Percentiles rank a stretch among this genome's conserved stretches.
phyloP scores from a whole-genome alignment of 2,329 filamentous ascomycete genomes.

The Sclerotinia subarctica region DNA sequence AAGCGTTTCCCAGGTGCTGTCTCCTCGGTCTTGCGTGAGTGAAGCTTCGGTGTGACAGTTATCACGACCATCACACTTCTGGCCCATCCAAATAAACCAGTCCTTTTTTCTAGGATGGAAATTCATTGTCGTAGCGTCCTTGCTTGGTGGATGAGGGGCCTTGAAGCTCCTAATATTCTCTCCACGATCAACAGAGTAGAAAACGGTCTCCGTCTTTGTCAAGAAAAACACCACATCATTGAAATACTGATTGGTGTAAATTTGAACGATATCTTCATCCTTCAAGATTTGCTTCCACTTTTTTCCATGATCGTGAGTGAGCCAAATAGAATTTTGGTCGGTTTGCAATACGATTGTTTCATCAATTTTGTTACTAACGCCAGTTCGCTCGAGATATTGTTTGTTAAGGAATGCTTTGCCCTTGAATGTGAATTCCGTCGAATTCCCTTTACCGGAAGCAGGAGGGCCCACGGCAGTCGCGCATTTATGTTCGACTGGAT shows the following conservation, averaged over 20 bases:
- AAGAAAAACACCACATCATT: conserved; percentile 87
- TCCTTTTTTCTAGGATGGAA: conserved; percentile 86
- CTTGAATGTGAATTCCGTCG: conserved; percentile 60
- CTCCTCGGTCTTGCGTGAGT: conserved; percentile 74
- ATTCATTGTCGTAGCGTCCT: conserved; percentile 48
- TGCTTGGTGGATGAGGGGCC: conserved; percentile 55
- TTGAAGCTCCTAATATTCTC: conserved; percentile 70
- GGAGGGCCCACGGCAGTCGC: conserved; percentile 55
- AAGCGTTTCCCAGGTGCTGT: conserved; percentile 72
- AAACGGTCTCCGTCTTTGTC: conserved; percentile 62
- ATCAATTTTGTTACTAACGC: conserved; percentile 59
- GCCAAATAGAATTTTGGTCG: conserved; percentile 52
- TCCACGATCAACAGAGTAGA: conserved; percentile 80
- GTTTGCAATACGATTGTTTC: conserved; percentile 65
- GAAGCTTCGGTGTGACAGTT: conserved; percentile 71
- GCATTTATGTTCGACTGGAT: conserved; percentile 73
- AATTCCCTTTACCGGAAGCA: conserved; percentile 63
- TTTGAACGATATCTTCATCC: conserved; percentile 63
- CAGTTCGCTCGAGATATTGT: conserved; percentile 76
- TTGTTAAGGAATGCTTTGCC: conserved; percentile 53
- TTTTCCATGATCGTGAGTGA: conserved; percentile 86
- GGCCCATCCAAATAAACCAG: conserved; percentile 89
- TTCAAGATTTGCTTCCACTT: conserved; percentile 72
- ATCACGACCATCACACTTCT: conserved; percentile 58
- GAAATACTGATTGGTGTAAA: conserved; percentile 76